These are phyloP conservation scores for Apium graveolens DNA, from an alignment of 129 eudicot species.

Conservation along the genomic window DNA sequence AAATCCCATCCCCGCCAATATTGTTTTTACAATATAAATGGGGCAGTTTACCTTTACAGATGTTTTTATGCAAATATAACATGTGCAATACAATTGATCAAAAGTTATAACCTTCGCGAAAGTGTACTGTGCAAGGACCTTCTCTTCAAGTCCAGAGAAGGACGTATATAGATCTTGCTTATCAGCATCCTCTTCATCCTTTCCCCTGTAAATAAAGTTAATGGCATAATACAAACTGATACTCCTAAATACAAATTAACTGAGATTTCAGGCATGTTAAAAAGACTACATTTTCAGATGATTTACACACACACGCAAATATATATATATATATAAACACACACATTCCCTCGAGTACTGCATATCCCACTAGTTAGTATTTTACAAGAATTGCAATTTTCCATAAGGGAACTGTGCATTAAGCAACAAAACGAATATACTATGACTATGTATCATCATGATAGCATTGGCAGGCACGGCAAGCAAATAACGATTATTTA, in stretches of 20 bases:
- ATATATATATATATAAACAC: too few relatives aligned
- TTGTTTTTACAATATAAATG: not conserved
- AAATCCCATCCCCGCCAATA: not conserved
- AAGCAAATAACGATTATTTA: not conserved
- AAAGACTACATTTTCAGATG: not conserved
- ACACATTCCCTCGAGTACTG: too few relatives aligned
- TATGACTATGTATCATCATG: not conserved
- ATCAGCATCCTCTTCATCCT: constrained; percentile 70
- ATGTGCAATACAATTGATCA: not conserved
- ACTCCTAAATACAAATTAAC: not conserved
- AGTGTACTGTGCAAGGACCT: constrained; percentile 83
- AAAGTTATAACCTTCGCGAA: constrained; percentile 60
- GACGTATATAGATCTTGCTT: constrained; percentile 65
- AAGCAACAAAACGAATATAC: not conserved
- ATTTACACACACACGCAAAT: too few relatives aligned
- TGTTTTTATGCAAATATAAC: constrained; percentile 3
- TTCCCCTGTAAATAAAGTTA: constrained; percentile 38
- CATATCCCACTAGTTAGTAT: not conserved
- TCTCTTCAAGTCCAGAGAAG: constrained; percentile 89
- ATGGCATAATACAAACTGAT: not conserved
- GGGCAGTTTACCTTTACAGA: not conserved
- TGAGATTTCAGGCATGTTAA: constrained; percentile 8
- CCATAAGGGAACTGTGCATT: not conserved
- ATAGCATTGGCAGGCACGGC: not conserved
- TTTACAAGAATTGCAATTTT: not conserved